These are phyloP conservation scores for Agroathelia rolfsii DNA, from an alignment of 1,284 basidiomycete species.

Conservation along the genomic window DNA sequence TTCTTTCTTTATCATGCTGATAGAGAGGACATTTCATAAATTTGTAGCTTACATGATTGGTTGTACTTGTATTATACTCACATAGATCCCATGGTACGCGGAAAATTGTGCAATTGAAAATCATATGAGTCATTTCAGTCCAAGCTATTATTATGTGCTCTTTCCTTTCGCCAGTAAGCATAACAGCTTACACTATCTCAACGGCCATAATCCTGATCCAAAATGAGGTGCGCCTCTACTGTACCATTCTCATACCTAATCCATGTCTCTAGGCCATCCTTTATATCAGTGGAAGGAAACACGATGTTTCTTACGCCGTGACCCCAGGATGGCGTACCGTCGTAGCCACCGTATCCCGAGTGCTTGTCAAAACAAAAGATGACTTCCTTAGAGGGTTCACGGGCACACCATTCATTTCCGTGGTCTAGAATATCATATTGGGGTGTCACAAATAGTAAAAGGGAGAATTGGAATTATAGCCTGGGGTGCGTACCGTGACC, in stretches of 20 bases:
- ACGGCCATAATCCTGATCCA: conserved; percentile 20
- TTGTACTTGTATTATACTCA: too few relatives aligned
- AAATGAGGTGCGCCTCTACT: conserved; percentile 18
- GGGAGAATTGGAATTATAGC: conserved; percentile 1
- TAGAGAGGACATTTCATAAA: too few relatives aligned
- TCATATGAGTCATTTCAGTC: too few relatives aligned
- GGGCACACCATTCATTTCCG: conserved; percentile 64
- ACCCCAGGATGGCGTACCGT: conserved; percentile 43
- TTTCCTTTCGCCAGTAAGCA: too few relatives aligned
- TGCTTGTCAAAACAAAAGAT: conserved; percentile 69
- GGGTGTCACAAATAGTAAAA: conserved; percentile 2
- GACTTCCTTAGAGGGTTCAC: conserved; percentile 46
- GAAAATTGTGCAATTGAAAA: too few relatives aligned
- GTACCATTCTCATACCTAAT: conserved; percentile 46
- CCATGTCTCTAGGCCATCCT: conserved; percentile 44
- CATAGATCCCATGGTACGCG: too few relatives aligned
- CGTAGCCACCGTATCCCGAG: conserved; percentile 61
- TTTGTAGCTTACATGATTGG: too few relatives aligned
- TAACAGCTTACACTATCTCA: too few relatives aligned
- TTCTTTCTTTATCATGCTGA: too few relatives aligned
- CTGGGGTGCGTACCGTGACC: conserved; percentile 45
- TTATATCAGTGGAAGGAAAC: conserved; percentile 38
- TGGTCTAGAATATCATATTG: conserved; percentile 34
- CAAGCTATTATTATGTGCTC: too few relatives aligned
- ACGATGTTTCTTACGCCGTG: conserved; percentile 55